Evolutionary conservation across 2,329 filamentous ascomycete genomes (phyloP), one percentile per base, ranked within the genome.

Genomic region (Diaporthe batatas): DNA sequence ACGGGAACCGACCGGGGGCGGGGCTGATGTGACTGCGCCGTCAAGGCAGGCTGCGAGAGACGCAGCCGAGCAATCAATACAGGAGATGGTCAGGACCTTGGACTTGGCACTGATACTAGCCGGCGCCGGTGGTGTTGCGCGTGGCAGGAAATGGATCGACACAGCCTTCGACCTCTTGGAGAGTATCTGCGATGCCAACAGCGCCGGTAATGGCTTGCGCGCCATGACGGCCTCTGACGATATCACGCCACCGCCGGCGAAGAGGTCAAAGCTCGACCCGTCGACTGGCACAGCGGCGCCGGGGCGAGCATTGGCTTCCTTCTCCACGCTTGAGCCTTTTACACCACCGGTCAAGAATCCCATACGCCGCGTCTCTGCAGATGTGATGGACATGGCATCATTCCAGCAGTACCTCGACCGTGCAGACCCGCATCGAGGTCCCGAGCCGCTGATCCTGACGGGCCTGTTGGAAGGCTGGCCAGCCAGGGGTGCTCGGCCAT

Each of bases 51-150:
- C 72, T 16, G 42, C 36, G 34, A 34, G 29, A 25, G 39, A 47
- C 12, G 12, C 18, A 67, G 74, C 42, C 49, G 76, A 51, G 75
- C 77, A 44, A 81, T 79, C 58, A n/a, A 62, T 95, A 5, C 86
- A 89, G 44, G 80, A 85, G 1, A 84, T 93, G 2, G 88, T 97
- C 44, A 86, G 87, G 69, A 83, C 87, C 1, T 86, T 98, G 2
- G 95, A 98, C 77, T 90, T 91, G 80, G 91, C 93, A 0, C 82
- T 97, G 57, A 94, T 97, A 58, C 88, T 95, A 70, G 90, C 93
- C 0, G 93, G 93, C 0, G 92, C 88, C 0, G 89, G 89, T 1
- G 85, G 87, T 0, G 75, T 80, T 39, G 72, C 79, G 1, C 84
- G 93, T 71, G 87, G 89, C 10, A 78, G 82, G 25, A 62, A 16